Evolutionary conservation across 75 land plant genomes (phyloP), one percentile per base, ranked within the genome.

Genomic region (Chamaecyparis obtusa): DNA sequence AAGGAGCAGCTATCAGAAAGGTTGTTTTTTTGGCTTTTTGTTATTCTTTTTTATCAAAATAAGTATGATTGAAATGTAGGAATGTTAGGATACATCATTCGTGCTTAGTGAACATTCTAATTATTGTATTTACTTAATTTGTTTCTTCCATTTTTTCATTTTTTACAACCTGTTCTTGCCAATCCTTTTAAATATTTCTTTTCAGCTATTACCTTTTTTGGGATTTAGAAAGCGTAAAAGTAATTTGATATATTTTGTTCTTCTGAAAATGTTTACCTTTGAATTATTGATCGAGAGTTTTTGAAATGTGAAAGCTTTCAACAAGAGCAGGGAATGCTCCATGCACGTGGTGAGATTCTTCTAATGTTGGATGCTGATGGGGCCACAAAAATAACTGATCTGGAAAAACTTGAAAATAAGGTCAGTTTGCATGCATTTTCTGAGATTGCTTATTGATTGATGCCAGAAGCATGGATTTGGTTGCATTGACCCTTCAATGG

Each of bases 331-430:
- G 99, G 99, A 67, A 97, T 97, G 97, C 92, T 98, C 49, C 96
- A 98, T 87, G 91, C 97, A 55, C 91, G 99, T 88, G 99, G 99
- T 87, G 96, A 98, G 82, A 87, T 98, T 39, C 96, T 98, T 86
- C 84, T 98, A 44, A 97, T 98, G 99, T 87, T 97, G 85, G 99
- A 98, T 91, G 97, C 99, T 87, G 99, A 98, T 92, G 99, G 99
- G 33, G 99, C 99, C 10, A 98, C 99, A 56, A 97, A 94, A 88
- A 88, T 98, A 60, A 93, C 90, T 82, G 99, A 97, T 86, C 87
- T 97, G 24, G 96, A 94, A 86, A 98, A 98, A 86, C 99, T 98
- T 84, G 99, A 98, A 94, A 77, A 78, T 87, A 90, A 97, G 95
- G 99, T 98, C 21, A 75, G 86, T 27, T 83, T n/a, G 32, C 76